Evolutionary conservation across 805 yeast species (phyloP), one percentile per base, ranked within the genome.

Genomic region (Wickerhamomyces sydowiorum): DNA sequence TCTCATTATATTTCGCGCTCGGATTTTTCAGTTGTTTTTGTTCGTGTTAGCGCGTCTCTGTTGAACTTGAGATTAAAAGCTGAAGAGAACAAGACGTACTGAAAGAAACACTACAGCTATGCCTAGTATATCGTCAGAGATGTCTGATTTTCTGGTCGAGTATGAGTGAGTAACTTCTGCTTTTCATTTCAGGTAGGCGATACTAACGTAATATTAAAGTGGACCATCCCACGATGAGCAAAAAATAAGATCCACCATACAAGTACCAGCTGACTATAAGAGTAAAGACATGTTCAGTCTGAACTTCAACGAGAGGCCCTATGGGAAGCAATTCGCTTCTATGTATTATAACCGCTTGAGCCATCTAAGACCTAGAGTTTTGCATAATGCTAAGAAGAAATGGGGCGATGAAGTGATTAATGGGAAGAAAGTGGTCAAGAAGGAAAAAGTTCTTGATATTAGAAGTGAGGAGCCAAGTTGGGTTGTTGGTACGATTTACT

Each of bases 401-500:
- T 83, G 91, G 90, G 77, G 78, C 30, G 59, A 70, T 25, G 77
- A 66, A 46, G 59, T 57, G 24, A 61, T 74, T 28, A 60, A 64
- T 27, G 70, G 67, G 5, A 59, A 56, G 32, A 43, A 44, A 20
- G 71, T 66, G 3, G 59, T 57, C 15, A 62, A 61, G 63, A 69
- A 57, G 62, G 73, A 73, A 29, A 70, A 61, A 55, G 75, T 79
- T 2, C 62, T 88, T 44, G 95, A 87, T 52, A 77, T 87, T 8
- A 63, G 66, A 10, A 70, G 74, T 25, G 76, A 80, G 44, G 71
- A 75, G 45, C 72, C 83, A 17, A 75, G 86, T 47, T 93, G 91
- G 91, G 80, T 88, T 12, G 71, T 83, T 21, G 99, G 99, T 3
- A 87, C 97, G 0, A 72, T 90, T 0, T 88, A 83, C 54, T 75